A percentile compares a stretch with the other conserved stretches of the same genome.
Evolutionary conservation across 225 moss, liverwort and hornwort genomes (phyloP).

Genomic region (Antitrichia curtipendula): DNA sequence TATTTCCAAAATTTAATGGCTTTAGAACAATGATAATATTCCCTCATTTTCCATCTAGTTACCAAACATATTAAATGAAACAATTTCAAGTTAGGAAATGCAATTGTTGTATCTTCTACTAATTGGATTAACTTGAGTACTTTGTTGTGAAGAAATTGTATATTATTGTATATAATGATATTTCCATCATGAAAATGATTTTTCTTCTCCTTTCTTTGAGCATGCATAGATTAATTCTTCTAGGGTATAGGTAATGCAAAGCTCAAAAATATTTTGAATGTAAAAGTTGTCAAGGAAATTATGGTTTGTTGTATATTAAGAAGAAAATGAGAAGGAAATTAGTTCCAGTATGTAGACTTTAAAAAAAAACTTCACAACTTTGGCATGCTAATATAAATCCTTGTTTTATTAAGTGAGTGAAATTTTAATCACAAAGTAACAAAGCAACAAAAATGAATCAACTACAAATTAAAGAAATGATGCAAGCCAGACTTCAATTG

Average conservation of each 20-base stretch:
- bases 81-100: background rate
- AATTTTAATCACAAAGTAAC: background rate
- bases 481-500: background rate
- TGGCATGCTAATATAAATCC: background rate
- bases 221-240: background rate
- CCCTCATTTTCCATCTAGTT: fast-evolving
- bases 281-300: background rate
- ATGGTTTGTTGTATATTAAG: background rate
- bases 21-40: too few relatives aligned
- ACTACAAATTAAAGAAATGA: background rate
- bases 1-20: background rate
- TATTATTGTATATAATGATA: background rate
- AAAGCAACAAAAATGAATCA: fast-evolving
- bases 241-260: background rate
- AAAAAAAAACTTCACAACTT: background rate
- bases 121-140: background rate
- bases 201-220: background rate
- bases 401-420: background rate
- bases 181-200: too few relatives aligned
- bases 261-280: background rate
- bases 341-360: background rate
- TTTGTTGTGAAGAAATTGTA: background rate
- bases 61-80: background rate
- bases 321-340: background rate
- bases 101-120: background rate